Evolutionary conservation across 169 alveolate species (phyloP), one percentile per base, ranked within the genome.

Genomic region (Prorocentrum cordatum): DNA sequence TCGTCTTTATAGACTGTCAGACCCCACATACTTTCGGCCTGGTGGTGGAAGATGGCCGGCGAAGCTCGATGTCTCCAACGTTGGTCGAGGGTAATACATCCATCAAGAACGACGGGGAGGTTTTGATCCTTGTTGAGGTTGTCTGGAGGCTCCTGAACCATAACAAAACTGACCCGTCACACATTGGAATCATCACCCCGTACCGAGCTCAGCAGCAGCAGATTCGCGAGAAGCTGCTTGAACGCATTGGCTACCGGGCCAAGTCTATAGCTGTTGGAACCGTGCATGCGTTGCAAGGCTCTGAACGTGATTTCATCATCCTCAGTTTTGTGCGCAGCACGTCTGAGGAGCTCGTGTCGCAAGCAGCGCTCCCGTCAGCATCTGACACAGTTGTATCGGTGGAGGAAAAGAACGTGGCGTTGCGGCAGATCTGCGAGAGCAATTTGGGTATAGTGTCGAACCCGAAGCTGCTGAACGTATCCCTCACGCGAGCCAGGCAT

Each of bases 271-370:
- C 54, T 24, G 68, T 73, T 7, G 85, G 71, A 14, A 73, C 84
- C 18, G 84, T 72, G 67, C 84, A 47, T 29, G 45, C 84, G 4
- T 29, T 38, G 1, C 71, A 75, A 59, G 86, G 85, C 54, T 26
- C 35, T 1, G 71, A 61, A 7, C 71, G n/a, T 6, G 26, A 18
- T 36, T 73, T 31, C 71, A 54, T 73, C 58, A 32, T 73, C 42
- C 7, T 73, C 58, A 73, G 85, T 71, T 73, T 47, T 38, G 85
- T 73, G 42, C 85, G 85, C 20, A 73, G 85, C 58, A n/a, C n/a
- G 29, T 20, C 38, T 14, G 39, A 50, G 31, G 85, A 73, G n/a
- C n/a, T n/a, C n/a, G n/a, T n/a, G n/a, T n/a, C n/a, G n/a, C n/a
- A n/a, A n/a, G n/a, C n/a, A n/a, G n/a, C n/a, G n/a, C n/a, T n/a